phyloP scores from a whole-genome alignment of 2,329 filamentous ascomycete genomes.

The Elsinoe australis region DNA sequence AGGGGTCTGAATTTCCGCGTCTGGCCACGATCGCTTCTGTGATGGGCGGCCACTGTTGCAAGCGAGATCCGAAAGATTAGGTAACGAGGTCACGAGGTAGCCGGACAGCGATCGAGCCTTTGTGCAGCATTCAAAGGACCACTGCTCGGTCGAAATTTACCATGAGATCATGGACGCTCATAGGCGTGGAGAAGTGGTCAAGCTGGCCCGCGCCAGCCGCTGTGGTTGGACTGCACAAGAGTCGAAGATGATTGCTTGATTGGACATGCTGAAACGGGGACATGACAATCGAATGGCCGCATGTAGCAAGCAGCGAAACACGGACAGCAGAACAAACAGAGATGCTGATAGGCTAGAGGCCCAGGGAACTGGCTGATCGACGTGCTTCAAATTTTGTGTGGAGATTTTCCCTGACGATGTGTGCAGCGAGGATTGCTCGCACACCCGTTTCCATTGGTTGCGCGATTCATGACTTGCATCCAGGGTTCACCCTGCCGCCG shows the following conservation, averaged over 20 bases:
- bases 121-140: neutral
- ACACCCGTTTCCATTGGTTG: neutral
- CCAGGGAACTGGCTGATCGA: conserved; percentile 11
- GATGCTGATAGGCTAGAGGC: too few relatives aligned
- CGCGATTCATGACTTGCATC: conserved; percentile 8
- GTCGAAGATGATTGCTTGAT: conserved; percentile 11
- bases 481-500: conserved; percentile 11
- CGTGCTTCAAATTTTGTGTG: neutral
- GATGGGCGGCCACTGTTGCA: neutral
- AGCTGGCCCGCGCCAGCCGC: neutral
- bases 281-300: conserved; percentile 3
- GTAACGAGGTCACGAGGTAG: neutral
- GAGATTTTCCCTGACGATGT: conserved; percentile 1
- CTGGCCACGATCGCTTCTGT: neutral
- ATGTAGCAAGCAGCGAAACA: neutral
- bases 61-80: conserved; percentile 2
- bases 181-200: too few relatives aligned
- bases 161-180: too few relatives aligned
- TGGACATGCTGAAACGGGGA: conserved; percentile 6
- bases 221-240: conserved; percentile 3
- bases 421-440: too few relatives aligned
- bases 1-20: neutral
- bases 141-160: neutral
- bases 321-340: neutral
- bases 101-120: too few relatives aligned